Evolutionary conservation across 495 filamentous ascomycete genomes (phyloP).

Genomic region (Talaromyces nanjingensis): DNA sequence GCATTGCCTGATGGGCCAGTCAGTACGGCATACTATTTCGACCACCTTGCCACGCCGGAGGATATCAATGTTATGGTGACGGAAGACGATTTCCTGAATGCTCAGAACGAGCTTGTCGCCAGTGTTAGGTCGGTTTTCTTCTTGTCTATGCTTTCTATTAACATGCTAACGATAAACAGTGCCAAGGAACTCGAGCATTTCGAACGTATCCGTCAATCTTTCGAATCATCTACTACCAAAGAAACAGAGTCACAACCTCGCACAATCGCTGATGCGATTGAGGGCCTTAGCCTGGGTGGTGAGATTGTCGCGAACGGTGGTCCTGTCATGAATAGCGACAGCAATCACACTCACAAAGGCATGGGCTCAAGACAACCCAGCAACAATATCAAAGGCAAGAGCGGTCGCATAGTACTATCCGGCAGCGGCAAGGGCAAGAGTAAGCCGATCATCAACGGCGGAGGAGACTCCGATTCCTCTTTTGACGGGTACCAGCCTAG

Average conservation of each 20-base stretch:
- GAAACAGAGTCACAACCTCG: conserved; percentile 26
- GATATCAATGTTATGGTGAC: conserved; percentile 82
- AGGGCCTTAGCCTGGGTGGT: conserved; percentile 4
- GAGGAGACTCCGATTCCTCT: conserved; percentile 32
- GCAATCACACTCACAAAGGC: conserved; percentile 14
- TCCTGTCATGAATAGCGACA: conserved; percentile 13
- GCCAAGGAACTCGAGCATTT: conserved; percentile 91
- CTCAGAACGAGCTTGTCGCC: conserved; percentile 79
- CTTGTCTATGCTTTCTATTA: background rate
- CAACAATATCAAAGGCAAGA: conserved; percentile 26
- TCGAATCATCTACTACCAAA: conserved; percentile 54
- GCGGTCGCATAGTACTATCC: conserved; percentile 23
- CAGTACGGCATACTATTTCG: conserved; percentile 88
- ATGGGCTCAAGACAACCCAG: conserved; percentile 22
- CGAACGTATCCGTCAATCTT: conserved; percentile 69
- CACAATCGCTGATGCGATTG: conserved; percentile 13
- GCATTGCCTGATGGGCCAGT: conserved; percentile 49
- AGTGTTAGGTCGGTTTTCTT: conserved; percentile 58
- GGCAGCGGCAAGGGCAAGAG: conserved; percentile 47
- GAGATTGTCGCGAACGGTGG: conserved; percentile 26
- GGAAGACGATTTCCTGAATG: conserved; percentile 77
- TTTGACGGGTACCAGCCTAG: conserved; percentile 22
- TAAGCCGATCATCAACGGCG: conserved; percentile 23
- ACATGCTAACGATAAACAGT: conserved; percentile 38
- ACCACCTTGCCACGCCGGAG: conserved; percentile 74